phyloP scores from a whole-genome alignment of 148 eudicot genomes.

The Heliosperma pusillum region DNA sequence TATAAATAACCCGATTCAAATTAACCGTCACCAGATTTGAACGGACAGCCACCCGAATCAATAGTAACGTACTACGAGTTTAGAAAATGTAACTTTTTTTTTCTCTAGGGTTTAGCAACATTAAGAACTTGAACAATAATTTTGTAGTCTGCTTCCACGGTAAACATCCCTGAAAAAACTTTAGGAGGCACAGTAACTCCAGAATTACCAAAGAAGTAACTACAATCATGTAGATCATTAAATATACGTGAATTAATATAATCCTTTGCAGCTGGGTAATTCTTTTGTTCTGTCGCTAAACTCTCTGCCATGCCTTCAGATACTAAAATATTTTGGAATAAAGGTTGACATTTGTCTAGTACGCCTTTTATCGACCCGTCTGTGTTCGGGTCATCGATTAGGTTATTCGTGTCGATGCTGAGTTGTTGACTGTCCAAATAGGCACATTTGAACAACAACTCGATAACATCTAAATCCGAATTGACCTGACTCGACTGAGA shows the following conservation, averaged over 20 bases:
- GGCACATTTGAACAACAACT: background rate
- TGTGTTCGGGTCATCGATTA: background rate
- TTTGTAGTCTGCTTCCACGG: background rate
- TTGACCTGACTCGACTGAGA: background rate
- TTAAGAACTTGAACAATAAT: background rate
- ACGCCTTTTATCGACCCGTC: background rate
- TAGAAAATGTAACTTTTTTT: too few relatives aligned
- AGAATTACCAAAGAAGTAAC: background rate
- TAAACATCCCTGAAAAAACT: background rate
- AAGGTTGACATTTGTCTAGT: background rate
- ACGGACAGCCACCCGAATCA: background rate
- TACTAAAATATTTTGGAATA: background rate
- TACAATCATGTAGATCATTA: background rate
- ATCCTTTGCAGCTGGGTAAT: background rate
- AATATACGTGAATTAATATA: background rate
- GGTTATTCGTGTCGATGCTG: background rate
- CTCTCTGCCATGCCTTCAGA: background rate
- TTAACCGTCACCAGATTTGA: too few relatives aligned
- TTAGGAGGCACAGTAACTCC: background rate
- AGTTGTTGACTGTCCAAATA: background rate
- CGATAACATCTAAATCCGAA: background rate
- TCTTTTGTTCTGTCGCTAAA: background rate
- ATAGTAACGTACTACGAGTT: background rate
- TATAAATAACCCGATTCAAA: too few relatives aligned
- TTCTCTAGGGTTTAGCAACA: background rate